Evolutionary conservation across 371 early-diverging fungal species (phyloP).

Genomic region (Circinella minor): DNA sequence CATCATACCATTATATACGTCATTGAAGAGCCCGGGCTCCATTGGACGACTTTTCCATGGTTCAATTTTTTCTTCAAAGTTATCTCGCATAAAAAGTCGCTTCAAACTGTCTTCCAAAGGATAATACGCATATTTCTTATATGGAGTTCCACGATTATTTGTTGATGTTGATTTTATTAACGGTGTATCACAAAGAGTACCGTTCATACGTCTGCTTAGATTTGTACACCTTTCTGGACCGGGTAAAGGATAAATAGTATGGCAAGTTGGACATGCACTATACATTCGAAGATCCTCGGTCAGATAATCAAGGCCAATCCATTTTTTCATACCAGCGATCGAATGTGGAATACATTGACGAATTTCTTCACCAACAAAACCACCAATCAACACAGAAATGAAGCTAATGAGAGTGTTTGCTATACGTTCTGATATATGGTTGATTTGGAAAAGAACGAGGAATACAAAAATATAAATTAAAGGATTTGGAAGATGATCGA

Average conservation of each 20-base stretch:
- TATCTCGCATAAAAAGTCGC: background rate
- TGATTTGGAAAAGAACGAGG: background rate
- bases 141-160: background rate
- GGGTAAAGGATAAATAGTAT: background rate
- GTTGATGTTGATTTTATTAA: background rate
- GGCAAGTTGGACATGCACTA: background rate
- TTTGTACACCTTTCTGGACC: background rate
- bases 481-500: background rate
- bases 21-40: background rate
- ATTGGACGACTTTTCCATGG: background rate
- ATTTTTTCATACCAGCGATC: background rate
- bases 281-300: background rate
- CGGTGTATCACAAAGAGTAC: background rate
- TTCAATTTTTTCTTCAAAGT: conserved; percentile 9
- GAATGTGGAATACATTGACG: background rate
- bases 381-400: background rate
- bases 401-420: background rate
- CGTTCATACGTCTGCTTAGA: background rate
- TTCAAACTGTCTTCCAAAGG: background rate
- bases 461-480: background rate
- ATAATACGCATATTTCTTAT: conserved; percentile 4
- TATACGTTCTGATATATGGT: background rate
- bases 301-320: background rate
- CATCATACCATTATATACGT: conserved; percentile 10
- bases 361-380: background rate